phyloP scores from a whole-genome alignment of 805 yeast genomes.

The Vanderwaltozyma yarrowii region DNA sequence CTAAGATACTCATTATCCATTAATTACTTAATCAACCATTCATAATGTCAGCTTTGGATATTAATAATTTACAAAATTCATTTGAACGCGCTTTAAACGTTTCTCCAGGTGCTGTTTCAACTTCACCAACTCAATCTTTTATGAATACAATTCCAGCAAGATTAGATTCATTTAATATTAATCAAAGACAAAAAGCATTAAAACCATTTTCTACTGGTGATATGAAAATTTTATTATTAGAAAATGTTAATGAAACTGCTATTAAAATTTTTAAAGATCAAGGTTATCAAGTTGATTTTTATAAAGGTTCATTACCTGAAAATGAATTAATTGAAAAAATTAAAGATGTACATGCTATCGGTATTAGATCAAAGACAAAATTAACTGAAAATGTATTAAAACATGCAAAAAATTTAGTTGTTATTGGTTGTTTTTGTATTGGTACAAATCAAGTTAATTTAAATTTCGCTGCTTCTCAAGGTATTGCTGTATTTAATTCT shows the following conservation, averaged over 20 bases:
- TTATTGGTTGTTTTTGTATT: constrained; percentile 96
- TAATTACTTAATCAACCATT: no score
- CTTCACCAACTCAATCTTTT: constrained; percentile 71
- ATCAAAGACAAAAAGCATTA: constrained; percentile 54
- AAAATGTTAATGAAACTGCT: constrained; percentile 91
- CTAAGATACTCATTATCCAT: no score
- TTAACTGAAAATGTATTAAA: constrained; percentile 67
- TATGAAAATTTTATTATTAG: constrained; percentile 80
- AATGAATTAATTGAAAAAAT: constrained; percentile 92
- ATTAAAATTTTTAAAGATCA: constrained; percentile 72
- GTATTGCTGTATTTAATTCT: constrained; percentile 95
- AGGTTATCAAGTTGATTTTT: constrained; percentile 95
- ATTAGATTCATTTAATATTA: constrained; percentile 20
- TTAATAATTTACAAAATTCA: constrained; percentile 41
- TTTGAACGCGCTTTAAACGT: constrained; percentile 45
- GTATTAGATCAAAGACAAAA: constrained; percentile 95
- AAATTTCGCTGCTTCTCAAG: constrained; percentile 81
- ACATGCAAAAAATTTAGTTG: constrained; percentile 83
- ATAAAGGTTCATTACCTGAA: constrained; percentile 81
- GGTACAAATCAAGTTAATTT: constrained; percentile 98
- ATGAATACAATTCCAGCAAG: constrained; percentile 41
- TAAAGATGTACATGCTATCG: constrained; percentile 88
- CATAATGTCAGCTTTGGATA: constrained; percentile 51
- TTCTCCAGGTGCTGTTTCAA: constrained; percentile 65
- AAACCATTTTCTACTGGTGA: constrained; percentile 96